Evolutionary conservation across 441 rosid species (phyloP).

Genomic region (Erysimum cheiri): DNA sequence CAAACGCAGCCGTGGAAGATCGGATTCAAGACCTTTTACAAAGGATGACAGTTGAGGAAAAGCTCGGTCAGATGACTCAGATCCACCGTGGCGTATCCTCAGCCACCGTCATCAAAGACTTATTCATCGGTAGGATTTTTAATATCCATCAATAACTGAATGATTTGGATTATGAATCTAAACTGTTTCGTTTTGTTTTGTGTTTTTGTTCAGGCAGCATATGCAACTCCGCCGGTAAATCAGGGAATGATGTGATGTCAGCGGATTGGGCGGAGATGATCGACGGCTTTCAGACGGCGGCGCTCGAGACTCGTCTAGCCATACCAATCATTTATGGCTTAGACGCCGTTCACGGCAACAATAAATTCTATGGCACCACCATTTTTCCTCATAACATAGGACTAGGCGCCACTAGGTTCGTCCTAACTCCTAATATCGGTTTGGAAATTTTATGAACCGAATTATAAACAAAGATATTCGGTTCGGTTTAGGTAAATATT

Average conservation of each 20-base stretch:
- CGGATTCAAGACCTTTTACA: conserved; percentile 34
- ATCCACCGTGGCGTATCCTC: conserved; percentile 32
- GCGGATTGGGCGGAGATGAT: conserved; percentile 83
- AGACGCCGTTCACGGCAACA: conserved; percentile 90
- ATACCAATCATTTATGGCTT: conserved; percentile 79
- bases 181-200: neutral
- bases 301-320: conserved; percentile 71
- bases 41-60: conserved; percentile 35
- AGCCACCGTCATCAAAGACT: conserved; percentile 28
- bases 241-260: conserved; percentile 59
- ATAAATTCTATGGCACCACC: conserved; percentile 74
- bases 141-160: neutral
- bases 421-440: neutral
- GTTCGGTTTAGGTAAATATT: neutral
- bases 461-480: too few relatives aligned
- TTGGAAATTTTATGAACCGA: neutral
- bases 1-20: conserved; percentile 18
- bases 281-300: conserved; percentile 65
- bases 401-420: conserved; percentile 69
- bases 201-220: conserved; percentile 45
- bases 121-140: conserved; percentile 14
- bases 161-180: neutral
- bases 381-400: conserved; percentile 37
- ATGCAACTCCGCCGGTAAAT: conserved; percentile 67
- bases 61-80: conserved; percentile 40